A percentile compares a stretch with the other conserved stretches of the same genome.
phyloP scores from a whole-genome alignment of 148 eudicot species.

The Fagopyrum esculentum region DNA sequence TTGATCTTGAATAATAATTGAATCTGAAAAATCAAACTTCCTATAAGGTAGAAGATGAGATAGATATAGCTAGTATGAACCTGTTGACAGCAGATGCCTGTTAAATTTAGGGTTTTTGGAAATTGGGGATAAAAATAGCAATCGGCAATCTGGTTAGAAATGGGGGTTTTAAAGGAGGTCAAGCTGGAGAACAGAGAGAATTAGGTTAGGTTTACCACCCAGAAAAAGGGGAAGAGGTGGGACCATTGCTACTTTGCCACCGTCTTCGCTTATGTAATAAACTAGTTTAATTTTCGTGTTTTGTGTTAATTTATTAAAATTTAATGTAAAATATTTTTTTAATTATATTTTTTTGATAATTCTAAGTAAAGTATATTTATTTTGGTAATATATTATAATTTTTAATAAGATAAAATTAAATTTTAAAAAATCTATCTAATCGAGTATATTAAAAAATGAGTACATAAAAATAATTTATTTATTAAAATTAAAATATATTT shows the following conservation, averaged over 20 bases:
- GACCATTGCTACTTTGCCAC: neutral
- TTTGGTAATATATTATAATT: too few species aligned
- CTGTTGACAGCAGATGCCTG: constrained; percentile 4
- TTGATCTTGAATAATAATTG: neutral
- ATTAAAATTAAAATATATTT: too few species aligned
- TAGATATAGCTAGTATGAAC: neutral
- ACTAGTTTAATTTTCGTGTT: too few species aligned
- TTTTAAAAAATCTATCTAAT: too few species aligned
- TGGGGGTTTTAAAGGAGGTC: neutral
- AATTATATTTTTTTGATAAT: too few species aligned
- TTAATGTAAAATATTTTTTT: too few species aligned
- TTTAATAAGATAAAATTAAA: too few species aligned
- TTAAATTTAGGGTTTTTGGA: constrained; percentile 5
- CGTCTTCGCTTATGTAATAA: neutral
- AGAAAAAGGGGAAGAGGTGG: neutral
- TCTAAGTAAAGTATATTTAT: too few species aligned
- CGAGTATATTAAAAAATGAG: too few species aligned
- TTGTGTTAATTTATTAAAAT: too few species aligned
- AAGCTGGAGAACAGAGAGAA: constrained; percentile 1
- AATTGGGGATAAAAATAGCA: constrained; percentile 3
- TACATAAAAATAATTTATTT: too few species aligned
- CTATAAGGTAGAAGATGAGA: neutral
- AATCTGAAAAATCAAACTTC: neutral
- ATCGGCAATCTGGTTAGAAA: neutral
- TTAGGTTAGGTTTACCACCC: neutral